phyloP scores from a whole-genome alignment of 345 rosid species.

The Pugionium cornutum region DNA sequence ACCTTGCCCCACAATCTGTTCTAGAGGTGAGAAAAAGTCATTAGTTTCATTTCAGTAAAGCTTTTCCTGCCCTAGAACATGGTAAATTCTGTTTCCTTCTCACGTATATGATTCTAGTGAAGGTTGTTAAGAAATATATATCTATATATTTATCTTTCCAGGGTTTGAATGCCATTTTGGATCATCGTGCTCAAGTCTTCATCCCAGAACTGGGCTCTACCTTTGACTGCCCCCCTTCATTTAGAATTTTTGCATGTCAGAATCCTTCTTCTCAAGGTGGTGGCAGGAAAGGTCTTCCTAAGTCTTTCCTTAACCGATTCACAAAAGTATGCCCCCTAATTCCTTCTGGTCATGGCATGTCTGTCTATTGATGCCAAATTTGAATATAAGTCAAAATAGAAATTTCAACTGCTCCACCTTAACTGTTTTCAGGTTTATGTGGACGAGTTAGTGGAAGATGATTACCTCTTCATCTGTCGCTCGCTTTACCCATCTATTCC shows the following conservation, averaged over 20 bases:
- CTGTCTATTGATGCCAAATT: background rate
- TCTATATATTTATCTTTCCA: constrained; percentile 27
- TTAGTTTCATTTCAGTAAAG: background rate
- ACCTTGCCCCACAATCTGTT: constrained; percentile 98
- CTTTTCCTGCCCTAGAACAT: background rate
- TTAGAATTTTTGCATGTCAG: constrained; percentile 94
- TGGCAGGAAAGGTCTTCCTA: constrained; percentile 96
- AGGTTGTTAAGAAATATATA: constrained; percentile 5
- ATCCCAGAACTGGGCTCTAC: constrained; percentile 88
- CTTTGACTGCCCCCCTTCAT: constrained; percentile 76
- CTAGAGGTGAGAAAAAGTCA: constrained; percentile 57
- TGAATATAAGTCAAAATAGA: background rate
- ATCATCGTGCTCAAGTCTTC: constrained; percentile 94
- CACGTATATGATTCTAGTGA: constrained; percentile 1
- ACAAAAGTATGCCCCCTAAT: constrained; percentile 60
- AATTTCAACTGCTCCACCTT: background rate
- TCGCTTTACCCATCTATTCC: constrained; percentile 79
- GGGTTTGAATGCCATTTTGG: constrained; percentile 96
- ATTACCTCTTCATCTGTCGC: constrained; percentile 73
- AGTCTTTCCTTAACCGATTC: constrained; percentile 91
- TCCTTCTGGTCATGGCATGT: constrained; percentile 4
- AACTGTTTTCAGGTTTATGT: constrained; percentile 72
- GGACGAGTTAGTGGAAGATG: constrained; percentile 85
- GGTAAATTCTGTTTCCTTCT: constrained; percentile 8
- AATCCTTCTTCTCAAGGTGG: constrained; percentile 98